phyloP scores from a whole-genome alignment of 345 rosid genomes.

The Trapa bicornis region DNA sequence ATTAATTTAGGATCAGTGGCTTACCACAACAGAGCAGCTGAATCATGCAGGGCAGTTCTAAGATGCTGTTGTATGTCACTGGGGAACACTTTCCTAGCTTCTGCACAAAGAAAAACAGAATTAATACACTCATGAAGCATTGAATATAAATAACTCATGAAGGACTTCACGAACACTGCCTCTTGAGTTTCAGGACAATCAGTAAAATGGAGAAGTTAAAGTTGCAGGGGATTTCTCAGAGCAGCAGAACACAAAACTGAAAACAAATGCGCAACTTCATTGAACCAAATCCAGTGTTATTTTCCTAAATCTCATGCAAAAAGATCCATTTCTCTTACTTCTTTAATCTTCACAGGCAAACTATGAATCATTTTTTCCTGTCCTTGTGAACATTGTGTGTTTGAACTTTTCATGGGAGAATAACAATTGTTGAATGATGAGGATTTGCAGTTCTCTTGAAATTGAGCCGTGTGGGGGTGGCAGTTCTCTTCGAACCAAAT shows the following conservation, averaged over 20 bases:
- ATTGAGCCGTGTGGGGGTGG: neutral
- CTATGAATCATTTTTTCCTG: too few species aligned
- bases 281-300: too few species aligned
- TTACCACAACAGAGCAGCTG: neutral
- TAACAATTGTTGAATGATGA: neutral
- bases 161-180: neutral
- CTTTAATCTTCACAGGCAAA: too few species aligned
- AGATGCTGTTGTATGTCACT: neutral
- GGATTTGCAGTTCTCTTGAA: neutral
- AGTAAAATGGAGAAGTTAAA: neutral
- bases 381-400: neutral
- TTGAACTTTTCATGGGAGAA: neutral
- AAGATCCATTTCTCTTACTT: too few species aligned
- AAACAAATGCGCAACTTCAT: too few species aligned
- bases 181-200: neutral
- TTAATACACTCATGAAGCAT: neutral
- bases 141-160: neutral
- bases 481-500: neutral
- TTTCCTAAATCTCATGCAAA: too few species aligned
- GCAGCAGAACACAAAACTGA: too few species aligned
- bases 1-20: neutral
- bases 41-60: neutral
- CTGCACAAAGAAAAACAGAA: neutral
- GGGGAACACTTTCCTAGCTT: neutral
- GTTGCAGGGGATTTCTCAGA: neutral